Conservation (phyloP, 768 basidiomycete species). For the Aureoboletus auriporus region DNA sequence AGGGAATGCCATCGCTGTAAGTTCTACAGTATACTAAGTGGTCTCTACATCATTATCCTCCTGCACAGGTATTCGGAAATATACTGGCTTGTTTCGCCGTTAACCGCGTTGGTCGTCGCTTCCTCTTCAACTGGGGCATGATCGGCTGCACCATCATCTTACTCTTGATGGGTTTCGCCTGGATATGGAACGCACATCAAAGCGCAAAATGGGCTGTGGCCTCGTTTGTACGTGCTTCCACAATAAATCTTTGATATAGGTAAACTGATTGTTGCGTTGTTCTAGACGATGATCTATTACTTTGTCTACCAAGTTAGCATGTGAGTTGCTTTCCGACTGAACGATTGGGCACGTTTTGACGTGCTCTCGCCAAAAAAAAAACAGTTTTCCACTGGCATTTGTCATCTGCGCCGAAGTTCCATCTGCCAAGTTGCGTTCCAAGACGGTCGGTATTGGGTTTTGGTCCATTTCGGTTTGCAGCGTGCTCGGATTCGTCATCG, state of each 20-base stretch:
- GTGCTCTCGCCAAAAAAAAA: neutral
- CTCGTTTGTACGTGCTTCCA: conserved; percentile 15
- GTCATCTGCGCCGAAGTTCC: conserved; percentile 28
- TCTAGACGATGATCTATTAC: conserved; percentile 28
- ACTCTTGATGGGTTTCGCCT: conserved; percentile 26
- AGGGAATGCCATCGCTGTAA: conserved; percentile 26
- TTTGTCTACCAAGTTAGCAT: conserved; percentile 26
- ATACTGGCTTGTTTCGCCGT: conserved; percentile 24
- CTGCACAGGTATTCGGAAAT: conserved; percentile 22
- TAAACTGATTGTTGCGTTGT: neutral
- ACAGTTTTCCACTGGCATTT: conserved; percentile 24
- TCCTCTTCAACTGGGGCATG: conserved; percentile 29
- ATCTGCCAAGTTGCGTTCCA: conserved; percentile 28
- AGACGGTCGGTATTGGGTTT: conserved; percentile 26
- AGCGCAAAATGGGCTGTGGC: conserved; percentile 21
- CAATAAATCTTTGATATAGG: too few species aligned
- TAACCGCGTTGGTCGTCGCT: conserved; percentile 21
- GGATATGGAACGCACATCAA: conserved; percentile 13
- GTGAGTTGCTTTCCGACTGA: conserved; percentile 3
- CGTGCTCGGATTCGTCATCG: conserved; percentile 22
- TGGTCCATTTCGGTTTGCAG: conserved; percentile 22
- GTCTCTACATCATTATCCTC: neutral
- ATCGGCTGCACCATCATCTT: conserved; percentile 17
- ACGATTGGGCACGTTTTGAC: neutral
- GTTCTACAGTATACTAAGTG: neutral